Conservation (phyloP, 805 yeast species). For the Candida sakaeoensis region DNA sequence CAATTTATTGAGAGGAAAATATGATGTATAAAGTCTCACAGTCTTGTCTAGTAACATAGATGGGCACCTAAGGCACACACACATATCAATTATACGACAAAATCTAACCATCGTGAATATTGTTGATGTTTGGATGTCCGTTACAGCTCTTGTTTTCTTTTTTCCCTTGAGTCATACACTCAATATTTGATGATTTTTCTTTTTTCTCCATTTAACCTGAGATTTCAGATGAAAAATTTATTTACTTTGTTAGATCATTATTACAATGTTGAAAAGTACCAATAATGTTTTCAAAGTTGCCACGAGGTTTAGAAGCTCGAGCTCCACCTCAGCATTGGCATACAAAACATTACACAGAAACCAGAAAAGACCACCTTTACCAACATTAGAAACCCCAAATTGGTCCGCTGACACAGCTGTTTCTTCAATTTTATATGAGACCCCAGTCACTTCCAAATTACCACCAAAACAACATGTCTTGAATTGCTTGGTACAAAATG, state of each 20-base stretch:
- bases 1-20: too few species aligned
- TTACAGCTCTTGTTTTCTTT: neutral
- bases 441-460: slow-evolving; percentile 60
- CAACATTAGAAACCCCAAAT: slow-evolving; percentile 86
- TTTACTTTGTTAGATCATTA: neutral
- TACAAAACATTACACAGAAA: slow-evolving; percentile 89
- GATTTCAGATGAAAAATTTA: neutral
- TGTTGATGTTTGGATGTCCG: slow-evolving; percentile 6
- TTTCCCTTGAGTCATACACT: neutral
- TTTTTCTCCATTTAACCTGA: slow-evolving; percentile 5
- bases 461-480: slow-evolving; percentile 83
- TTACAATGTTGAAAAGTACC: slow-evolving; percentile 7
- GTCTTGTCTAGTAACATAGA: too few species aligned
- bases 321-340: slow-evolving; percentile 91
- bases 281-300: slow-evolving; percentile 7
- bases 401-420: slow-evolving; percentile 98
- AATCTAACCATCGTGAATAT: neutral
- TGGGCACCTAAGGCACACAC: too few species aligned
- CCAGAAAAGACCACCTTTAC: slow-evolving; percentile 83
- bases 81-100: too few species aligned
- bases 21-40: too few species aligned
- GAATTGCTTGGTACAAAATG: slow-evolving; percentile 96
- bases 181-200: neutral
- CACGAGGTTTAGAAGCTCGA: slow-evolving; percentile 31
- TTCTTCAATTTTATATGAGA: slow-evolving; percentile 89